Base-by-base conservation (phyloP, 345 rosid genomes). In the Arabis hirsuta region DNA sequence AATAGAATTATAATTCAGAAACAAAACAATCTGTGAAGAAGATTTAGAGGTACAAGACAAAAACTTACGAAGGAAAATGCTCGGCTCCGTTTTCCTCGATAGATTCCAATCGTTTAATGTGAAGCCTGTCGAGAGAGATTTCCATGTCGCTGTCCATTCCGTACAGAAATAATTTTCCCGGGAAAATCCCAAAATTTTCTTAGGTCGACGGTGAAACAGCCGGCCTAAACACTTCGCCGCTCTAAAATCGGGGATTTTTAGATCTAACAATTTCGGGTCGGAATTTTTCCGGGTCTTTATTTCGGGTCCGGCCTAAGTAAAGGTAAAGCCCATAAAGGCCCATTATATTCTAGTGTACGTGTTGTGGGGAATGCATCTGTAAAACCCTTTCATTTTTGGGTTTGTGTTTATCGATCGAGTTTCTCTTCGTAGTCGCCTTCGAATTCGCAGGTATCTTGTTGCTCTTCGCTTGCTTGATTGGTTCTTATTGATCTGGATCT, bases 11-110 rank as follows among this genome's bases (percentile, higher is more conserved):
- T 6, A 34, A 6, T 34, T 29, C 54, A 43, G 38, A 62, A 19
- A 31, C 26, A 54, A 27, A 24, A 32, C 42, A 67, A 54, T 29
- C 24, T 22, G 1, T 22, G 24, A 22, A 22, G 24, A 22, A 22
- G 24, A 22, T 22, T 22, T 1, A 22, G 24, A 22, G 24, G 24
- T 22, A 22, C 24, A 32, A 69, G 50, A 65, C 44, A 53, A 24
- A 20, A 19, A 48, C 85, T n/a, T 83, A 91, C 90, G 86, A 57
- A 34, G 97, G 96, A 62, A 85, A 94, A 60, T 80, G 87, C 78
- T 94, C 99, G 50, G 65, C 69, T 60, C 99, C 97, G 51, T 84
- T 82, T 60, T 94, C 96, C 45, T 94, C 99, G 6, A 91, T 88
- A 62, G 86, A 65, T 9, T 89, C 93, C 58, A 94, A 75, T 69